Evolutionary conservation across 2,329 filamentous ascomycete species (phyloP).

Genomic region (Shiraia bambusicola): DNA sequence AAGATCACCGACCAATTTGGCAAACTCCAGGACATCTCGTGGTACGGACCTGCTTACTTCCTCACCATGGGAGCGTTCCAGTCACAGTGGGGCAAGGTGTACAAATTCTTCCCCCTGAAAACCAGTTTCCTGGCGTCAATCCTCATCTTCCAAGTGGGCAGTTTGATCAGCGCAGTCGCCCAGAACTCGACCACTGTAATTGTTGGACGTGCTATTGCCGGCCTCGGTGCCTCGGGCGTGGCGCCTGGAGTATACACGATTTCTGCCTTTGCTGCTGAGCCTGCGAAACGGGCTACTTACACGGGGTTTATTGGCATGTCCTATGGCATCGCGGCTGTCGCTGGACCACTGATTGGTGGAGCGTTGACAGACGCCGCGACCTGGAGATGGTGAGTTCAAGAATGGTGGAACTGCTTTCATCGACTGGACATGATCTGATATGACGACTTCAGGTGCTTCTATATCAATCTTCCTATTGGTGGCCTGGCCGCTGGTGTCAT

Average conservation of each 20-base stretch:
- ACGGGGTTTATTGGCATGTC: constrained; percentile 42
- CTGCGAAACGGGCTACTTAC: constrained; percentile 44
- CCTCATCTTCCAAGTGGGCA: constrained; percentile 58
- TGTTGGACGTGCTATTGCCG: constrained; percentile 44
- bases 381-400: constrained; percentile 45
- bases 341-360: constrained; percentile 48
- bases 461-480: constrained; percentile 52
- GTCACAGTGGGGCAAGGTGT: constrained; percentile 49
- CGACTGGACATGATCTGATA: constrained; percentile 3
- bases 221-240: constrained; percentile 43
- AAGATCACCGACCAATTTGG: constrained; percentile 32
- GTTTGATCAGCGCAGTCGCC: constrained; percentile 52
- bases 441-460: constrained; percentile 33
- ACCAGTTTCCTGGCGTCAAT: constrained; percentile 38
- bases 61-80: constrained; percentile 50
- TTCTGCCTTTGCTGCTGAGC: constrained; percentile 47
- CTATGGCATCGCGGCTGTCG: constrained; percentile 41
- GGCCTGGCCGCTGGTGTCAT: constrained; percentile 43
- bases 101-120: constrained; percentile 49
- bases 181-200: constrained; percentile 42
- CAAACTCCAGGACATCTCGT: constrained; percentile 22
- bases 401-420: background rate
- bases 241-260: constrained; percentile 42
- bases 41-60: constrained; percentile 44
- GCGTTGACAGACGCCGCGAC: constrained; percentile 40